phyloP scores from a whole-genome alignment of 176 grass and related monocot species.

The Avena atlantica region DNA sequence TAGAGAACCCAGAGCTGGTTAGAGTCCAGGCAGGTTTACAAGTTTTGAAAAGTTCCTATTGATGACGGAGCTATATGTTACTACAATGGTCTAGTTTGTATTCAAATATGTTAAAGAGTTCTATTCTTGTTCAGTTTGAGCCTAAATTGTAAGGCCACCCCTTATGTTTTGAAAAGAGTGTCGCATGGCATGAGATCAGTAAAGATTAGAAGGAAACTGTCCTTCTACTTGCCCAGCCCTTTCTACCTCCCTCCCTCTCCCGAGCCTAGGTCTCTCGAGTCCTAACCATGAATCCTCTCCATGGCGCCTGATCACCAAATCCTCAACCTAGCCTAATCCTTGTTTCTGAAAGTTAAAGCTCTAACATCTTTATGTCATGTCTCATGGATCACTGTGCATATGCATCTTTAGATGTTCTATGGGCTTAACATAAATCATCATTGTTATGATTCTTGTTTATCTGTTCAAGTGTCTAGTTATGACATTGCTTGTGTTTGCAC shows the following conservation, averaged over 20 bases:
- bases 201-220: conserved; percentile 5
- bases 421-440: background rate
- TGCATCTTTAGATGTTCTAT: background rate
- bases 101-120: background rate
- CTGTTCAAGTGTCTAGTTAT: conserved; percentile 19
- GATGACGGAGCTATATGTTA: background rate
- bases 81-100: background rate
- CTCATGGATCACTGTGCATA: conserved; percentile 1
- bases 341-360: background rate
- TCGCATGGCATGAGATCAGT: background rate
- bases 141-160: background rate
- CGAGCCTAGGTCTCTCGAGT: background rate
- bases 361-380: conserved; percentile 2
- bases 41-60: background rate
- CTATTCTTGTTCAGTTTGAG: conserved; percentile 16
- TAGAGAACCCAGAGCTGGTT: background rate
- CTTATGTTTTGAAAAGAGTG: background rate
- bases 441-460: conserved; percentile 5
- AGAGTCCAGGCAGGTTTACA: background rate
- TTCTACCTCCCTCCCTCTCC: background rate
- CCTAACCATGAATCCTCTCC: background rate
- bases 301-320: background rate
- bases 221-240: background rate
- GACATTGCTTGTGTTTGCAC: conserved; percentile 29
- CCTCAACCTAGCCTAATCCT: conserved; percentile 8